A percentile compares a stretch with the other conserved stretches of the same genome.
phyloP scores from a whole-genome alignment of 176 grass and related monocot genomes.

The Panicum miliaceum region DNA sequence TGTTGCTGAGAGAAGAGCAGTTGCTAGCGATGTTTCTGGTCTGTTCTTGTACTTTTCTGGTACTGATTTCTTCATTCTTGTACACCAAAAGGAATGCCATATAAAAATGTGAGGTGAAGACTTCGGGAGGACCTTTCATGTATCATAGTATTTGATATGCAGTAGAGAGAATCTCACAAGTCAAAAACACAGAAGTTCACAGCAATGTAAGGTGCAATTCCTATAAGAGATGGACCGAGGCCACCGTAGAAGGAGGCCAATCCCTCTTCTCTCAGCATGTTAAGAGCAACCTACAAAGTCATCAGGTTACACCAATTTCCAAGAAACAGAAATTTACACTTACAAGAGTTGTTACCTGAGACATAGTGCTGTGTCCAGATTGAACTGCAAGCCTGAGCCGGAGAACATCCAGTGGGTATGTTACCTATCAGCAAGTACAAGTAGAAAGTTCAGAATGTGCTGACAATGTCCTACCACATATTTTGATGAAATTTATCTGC shows the following conservation, averaged over 20 bases:
- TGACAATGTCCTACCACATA: neutral
- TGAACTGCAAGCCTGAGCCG: slow-evolving; percentile 95
- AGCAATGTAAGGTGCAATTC: slow-evolving; percentile 97
- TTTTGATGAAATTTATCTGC: slow-evolving; percentile 2
- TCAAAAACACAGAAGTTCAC: slow-evolving; percentile 99
- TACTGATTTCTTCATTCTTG: slow-evolving; percentile 98
- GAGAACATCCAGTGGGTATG: slow-evolving; percentile 95
- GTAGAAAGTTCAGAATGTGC: slow-evolving; percentile 28
- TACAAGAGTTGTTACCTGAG: slow-evolving; percentile 66
- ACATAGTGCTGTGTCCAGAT: slow-evolving; percentile 85
- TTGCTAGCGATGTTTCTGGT: slow-evolving; percentile 88
- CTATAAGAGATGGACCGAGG: slow-evolving; percentile 92
- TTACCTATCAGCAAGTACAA: slow-evolving; percentile 68
- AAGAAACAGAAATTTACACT: slow-evolving; percentile 8
- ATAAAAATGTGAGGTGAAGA: slow-evolving; percentile 22
- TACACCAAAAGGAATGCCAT: slow-evolving; percentile 23
- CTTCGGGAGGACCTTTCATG: slow-evolving; percentile 27
- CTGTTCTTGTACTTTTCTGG: slow-evolving; percentile 87
- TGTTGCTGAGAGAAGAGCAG: slow-evolving; percentile 89
- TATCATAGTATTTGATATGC: slow-evolving; percentile 17
- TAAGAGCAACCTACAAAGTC: slow-evolving; percentile 86
- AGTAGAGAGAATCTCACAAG: slow-evolving; percentile 70
- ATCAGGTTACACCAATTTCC: slow-evolving; percentile 27
- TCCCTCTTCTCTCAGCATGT: slow-evolving; percentile 93
- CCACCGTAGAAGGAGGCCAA: slow-evolving; percentile 88